Conservation (phyloP, 495 filamentous ascomycete genomes). For the Tuber calosporum region DNA sequence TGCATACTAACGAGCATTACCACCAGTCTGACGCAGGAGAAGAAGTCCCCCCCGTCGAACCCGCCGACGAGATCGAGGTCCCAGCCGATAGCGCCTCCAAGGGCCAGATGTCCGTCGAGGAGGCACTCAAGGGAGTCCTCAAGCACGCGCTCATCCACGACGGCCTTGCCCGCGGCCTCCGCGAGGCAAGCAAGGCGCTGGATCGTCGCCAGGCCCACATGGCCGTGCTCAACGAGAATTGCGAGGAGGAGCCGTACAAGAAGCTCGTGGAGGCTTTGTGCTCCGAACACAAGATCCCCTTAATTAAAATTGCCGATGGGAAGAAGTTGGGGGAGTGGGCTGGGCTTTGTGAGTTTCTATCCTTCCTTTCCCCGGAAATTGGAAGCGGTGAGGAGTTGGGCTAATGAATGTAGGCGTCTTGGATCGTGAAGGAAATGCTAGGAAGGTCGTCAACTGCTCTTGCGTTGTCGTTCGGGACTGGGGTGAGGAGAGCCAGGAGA, state of each 20-base stretch:
- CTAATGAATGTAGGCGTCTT: constrained; percentile 63
- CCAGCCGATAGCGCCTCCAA: constrained; percentile 67
- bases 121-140: constrained; percentile 94
- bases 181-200: constrained; percentile 94
- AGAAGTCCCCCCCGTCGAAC: constrained; percentile 51
- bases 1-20: constrained; percentile 15
- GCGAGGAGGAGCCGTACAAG: constrained; percentile 99
- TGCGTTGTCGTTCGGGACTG: constrained; percentile 98
- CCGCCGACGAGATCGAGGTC: constrained; percentile 85
- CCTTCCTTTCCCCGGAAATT: constrained; percentile 9
- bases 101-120: constrained; percentile 95
- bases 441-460: constrained; percentile 99
- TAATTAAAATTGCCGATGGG: constrained; percentile 99
- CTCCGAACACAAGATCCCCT: constrained; percentile 96
- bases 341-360: constrained; percentile 77
- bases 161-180: constrained; percentile 93
- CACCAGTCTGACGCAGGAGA: constrained; percentile 44
- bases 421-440: constrained; percentile 96
- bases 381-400: constrained; percentile 5
- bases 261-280: constrained; percentile 97
- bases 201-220: constrained; percentile 97
- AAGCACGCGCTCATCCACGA: constrained; percentile 99
- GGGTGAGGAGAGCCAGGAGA: constrained; percentile 98
- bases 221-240: constrained; percentile 98
- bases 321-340: constrained; percentile 99